Conservation (phyloP, 345 rosid genomes). For the Eucalyptus pumila region DNA sequence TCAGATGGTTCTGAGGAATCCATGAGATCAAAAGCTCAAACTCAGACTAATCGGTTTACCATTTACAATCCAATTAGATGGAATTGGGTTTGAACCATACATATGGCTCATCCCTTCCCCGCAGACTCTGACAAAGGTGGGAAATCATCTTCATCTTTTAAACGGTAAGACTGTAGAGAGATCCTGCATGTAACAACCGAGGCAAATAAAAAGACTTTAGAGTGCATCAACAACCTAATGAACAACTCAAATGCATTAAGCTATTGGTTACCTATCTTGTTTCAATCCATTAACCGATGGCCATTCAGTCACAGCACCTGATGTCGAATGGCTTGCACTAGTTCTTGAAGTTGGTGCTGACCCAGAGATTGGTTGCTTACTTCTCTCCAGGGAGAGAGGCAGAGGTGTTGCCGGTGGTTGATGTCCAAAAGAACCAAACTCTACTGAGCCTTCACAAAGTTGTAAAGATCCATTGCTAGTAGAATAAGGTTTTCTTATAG, state of each 20-base stretch:
- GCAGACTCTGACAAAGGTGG: conserved; percentile 60
- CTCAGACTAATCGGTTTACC: neutral
- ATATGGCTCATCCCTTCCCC: neutral
- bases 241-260: neutral
- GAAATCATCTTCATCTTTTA: conserved; percentile 74
- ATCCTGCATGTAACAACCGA: conserved; percentile 26
- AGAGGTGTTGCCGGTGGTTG: neutral
- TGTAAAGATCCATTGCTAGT: conserved; percentile 32
- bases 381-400: conserved; percentile 2
- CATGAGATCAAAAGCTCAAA: neutral
- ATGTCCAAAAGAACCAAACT: conserved; percentile 28
- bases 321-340: neutral
- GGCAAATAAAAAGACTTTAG: neutral
- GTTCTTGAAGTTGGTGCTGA: conserved; percentile 5
- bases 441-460: conserved; percentile 21
- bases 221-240: neutral
- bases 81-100: neutral
- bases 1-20: neutral
- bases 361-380: conserved; percentile 5
- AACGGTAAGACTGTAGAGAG: conserved; percentile 37
- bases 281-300: conserved; percentile 11
- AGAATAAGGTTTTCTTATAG: conserved; percentile 12
- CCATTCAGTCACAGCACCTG: neutral
- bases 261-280: conserved; percentile 39
- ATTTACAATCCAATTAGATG: neutral